Conservation (phyloP, 2,329 filamentous ascomycete species). For the Trichoderma afroharzianum region DNA sequence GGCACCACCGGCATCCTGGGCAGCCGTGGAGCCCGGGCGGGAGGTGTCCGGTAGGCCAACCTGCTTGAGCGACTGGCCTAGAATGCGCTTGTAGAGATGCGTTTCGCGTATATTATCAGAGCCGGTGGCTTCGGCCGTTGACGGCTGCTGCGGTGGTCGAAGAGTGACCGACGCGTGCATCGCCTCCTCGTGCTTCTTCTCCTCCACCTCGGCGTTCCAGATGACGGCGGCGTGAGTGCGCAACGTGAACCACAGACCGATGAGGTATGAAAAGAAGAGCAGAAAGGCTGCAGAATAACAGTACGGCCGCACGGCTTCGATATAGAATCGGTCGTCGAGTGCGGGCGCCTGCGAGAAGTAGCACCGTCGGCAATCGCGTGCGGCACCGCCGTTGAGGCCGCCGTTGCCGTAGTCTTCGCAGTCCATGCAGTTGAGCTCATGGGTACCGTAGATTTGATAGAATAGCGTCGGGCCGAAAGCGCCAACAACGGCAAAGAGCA, state of each 20-base stretch:
- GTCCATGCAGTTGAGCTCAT: slow-evolving; percentile 83
- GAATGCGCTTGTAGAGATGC: slow-evolving; percentile 85
- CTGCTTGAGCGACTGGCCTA: slow-evolving; percentile 85
- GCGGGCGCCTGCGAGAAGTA: slow-evolving; percentile 88
- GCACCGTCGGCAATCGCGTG: slow-evolving; percentile 81
- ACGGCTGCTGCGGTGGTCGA: slow-evolving; percentile 34
- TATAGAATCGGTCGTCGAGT: slow-evolving; percentile 82
- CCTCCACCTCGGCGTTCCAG: slow-evolving; percentile 82
- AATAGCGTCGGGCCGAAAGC: slow-evolving; percentile 95
- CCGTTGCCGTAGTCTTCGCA: slow-evolving; percentile 46
- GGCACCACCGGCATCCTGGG: slow-evolving; percentile 29
- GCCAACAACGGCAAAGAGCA: slow-evolving; percentile 91
- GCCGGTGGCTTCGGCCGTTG: slow-evolving; percentile 46
- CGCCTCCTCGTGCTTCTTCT: slow-evolving; percentile 64
- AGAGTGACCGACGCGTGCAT: slow-evolving; percentile 31
- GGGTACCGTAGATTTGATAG: slow-evolving; percentile 97
- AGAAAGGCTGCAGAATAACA: slow-evolving; percentile 83
- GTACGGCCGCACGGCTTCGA: slow-evolving; percentile 87
- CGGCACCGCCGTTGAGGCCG: slow-evolving; percentile 35
- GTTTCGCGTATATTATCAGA: slow-evolving; percentile 74
- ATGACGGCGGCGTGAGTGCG: slow-evolving; percentile 95
- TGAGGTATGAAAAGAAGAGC: slow-evolving; percentile 88
- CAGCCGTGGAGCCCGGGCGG: slow-evolving; percentile 37
- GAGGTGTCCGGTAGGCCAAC: slow-evolving; percentile 60
- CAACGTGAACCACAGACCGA: slow-evolving; percentile 92